Evolutionary conservation across 192 early-diverging fungal species (phyloP), one percentile per base, ranked within the genome.

Genomic region (Podila minutissima): DNA sequence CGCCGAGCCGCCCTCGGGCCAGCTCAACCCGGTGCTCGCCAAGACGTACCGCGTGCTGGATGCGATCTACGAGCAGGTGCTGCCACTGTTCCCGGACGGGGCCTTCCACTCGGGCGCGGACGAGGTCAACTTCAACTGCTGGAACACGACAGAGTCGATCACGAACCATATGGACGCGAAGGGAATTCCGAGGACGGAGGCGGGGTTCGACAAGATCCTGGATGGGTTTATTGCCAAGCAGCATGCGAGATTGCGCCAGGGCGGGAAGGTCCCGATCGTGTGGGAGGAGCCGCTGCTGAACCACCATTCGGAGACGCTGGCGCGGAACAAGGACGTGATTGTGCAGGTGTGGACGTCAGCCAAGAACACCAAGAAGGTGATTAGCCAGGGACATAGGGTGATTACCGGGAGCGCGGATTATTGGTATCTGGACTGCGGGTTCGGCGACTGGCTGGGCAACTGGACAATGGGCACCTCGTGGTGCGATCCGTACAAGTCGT

Each of bases 371-470:
- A 82, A 89, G 26, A 86, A 89, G 57, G 85, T 84, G 5, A 89
- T 91, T 24, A 72, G 85, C 22, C 87, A 86, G 75, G 93, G 93
- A 10, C 87, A 95, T 83, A 84, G 85, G 29, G 90, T 91, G 10
- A 87, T 95, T 71, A 88, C 91, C 5, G 90, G 90, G 32, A 85
- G 83, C 15, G 87, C 85, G 8, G 89, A 89, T 48, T 89, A 89
- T 60, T 92, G 91, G 89, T 95, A 94, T 62, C 78, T 95, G 73
- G 94, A 95, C 83, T 95, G 93, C 74, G 92, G 93, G 8, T 90
- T 90, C 67, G 93, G 94, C 7, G 84, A 84, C 46, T 95, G 93
- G 94, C 72, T 67, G 41, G 87, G 84, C 4, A 79, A 83, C 68
- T 76, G 74, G 76, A 67, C 66, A 0, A 22, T 79, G 51, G 84